Base-by-base conservation (phyloP, 2,329 filamentous ascomycete genomes). In the Sporothrix euskadiensis region DNA sequence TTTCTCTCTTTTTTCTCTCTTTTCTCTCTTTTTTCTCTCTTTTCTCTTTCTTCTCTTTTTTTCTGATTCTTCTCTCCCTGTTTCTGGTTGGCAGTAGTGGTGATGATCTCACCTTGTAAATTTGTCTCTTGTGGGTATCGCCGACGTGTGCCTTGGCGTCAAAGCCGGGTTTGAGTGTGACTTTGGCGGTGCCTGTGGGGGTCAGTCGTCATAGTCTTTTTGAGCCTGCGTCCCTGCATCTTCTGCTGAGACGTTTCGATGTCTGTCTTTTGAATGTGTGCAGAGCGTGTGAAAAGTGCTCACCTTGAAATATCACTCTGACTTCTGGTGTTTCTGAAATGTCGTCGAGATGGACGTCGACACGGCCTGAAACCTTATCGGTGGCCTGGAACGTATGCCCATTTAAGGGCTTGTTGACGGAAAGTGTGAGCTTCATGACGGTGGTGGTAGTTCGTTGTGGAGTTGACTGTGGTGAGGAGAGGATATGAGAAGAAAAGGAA, bases 401-500 rank as follows among this genome's bases (percentile, higher is more conserved):
- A 39, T 74, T 56, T 1, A 26, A 6, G 19, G 71, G 73, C 41
- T 44, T 32, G 9, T 74, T 26, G 41, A 68, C 52, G 0, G 57
- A 35, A 5, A 74, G 16, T 1, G n/a, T 71, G 59, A 76, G 19
- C 52, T 75, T 68, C 72, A 72, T 76, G 35, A 10, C 19, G 70
- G 14, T 49, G 2, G 12, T 57, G 30, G 30, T 10, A 5, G 16
- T 56, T 56, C 22, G 14, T 9, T 52, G 44, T 9, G 47, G 12
- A 16, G 49, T 22, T 22, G 35, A n/a, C n/a, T 47, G 41, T 22
- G 12, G 12, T 16, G 44, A 32, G 63, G 26, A n/a, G 2, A 3
- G 44, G 12, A 47, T 9, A 19, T 30, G 41, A 52, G 3, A 3
- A 68, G 44, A 47, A 49, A 12, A 68, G 26, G 10, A 47, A 10